Evolutionary conservation across 2,329 filamentous ascomycete species (phyloP).

Genomic region (Xenoacremonium recifei): DNA sequence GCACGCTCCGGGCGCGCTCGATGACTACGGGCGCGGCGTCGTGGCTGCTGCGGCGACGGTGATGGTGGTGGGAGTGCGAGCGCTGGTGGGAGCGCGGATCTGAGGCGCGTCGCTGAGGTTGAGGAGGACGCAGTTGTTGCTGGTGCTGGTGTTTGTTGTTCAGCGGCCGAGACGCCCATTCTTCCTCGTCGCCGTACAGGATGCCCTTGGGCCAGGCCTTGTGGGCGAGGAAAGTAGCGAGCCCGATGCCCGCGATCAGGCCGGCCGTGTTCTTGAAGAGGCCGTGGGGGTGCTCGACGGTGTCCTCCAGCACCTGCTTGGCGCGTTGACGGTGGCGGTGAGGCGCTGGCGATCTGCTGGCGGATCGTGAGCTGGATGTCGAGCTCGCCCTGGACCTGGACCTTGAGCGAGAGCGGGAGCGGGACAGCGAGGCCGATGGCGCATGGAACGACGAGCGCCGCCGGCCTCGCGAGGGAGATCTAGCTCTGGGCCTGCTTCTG

Average conservation of each 20-base stretch:
- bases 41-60: slow-evolving; percentile 8
- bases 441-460: no score
- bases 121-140: slow-evolving; percentile 11
- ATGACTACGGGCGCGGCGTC: slow-evolving; percentile 10
- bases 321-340: slow-evolving; percentile 9
- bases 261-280: slow-evolving; percentile 31
- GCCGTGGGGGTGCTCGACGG: slow-evolving; percentile 17
- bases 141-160: slow-evolving; percentile 7
- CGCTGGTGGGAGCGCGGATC: slow-evolving; percentile 5
- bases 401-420: not conserved
- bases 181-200: slow-evolving; percentile 26
- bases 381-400: not conserved
- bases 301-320: slow-evolving; percentile 8
- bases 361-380: not conserved
- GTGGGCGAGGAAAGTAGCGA: slow-evolving; percentile 33
- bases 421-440: no score
- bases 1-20: slow-evolving; percentile 10
- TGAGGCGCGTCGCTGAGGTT: slow-evolving; percentile 6
- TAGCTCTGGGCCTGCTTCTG: no score
- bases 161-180: slow-evolving; percentile 24
- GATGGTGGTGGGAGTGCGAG: slow-evolving; percentile 4
- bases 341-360: not conserved
- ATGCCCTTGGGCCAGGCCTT: slow-evolving; percentile 35
- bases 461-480: no score
- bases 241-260: slow-evolving; percentile 33